Evolutionary conservation across 2,329 filamentous ascomycete species (phyloP), one percentile per base, ranked within the genome.

Genomic region (Biscogniauxia mediterranea): DNA sequence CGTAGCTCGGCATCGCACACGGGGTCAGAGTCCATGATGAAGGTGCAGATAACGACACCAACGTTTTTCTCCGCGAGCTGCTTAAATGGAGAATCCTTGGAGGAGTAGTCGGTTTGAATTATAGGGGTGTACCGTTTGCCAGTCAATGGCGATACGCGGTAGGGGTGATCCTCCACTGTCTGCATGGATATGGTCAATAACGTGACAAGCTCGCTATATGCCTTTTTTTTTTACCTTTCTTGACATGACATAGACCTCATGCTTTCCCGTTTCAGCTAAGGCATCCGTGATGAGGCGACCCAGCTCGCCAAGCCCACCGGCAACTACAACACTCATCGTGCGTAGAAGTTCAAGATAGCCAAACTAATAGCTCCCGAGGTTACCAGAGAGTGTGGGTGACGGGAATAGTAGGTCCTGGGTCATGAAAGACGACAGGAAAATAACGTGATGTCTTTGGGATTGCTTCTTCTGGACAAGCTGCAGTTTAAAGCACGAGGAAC

Each of bases 21-120:
- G 1, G 68, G 61, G 11, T 75, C 66, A 23, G 51, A 69, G 55
- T 76, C 69, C 60, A 76, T 68, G 20, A 67, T 65, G 52, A 77
- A 68, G 32, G 74, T 65, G 42, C 72, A 77, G 50, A 77, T 73
- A 19, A 77, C 68, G 19, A 70, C 69, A 20, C 69, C 56, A 28
- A 74, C 65, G n/a, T 66, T 42, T 9, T 66, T 59, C 20, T 64
- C 55, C 6, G 58, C 54, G 13, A 75, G 66, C 8, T 66, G 52
- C 19, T 68, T 53, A 7, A 60, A 49, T 17, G 74, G 62, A 5
- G 57, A 42, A 23, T 67, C 62, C 20, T 67, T 66, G 2, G 68
- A 70, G 0, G 62, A 65, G 63, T 75, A 75, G 53, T 74, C 68
- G 23, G 67, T 69, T 49, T 71, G 64, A 46, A 73, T 70, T 17